Conservation (phyloP, 1,284 basidiomycete genomes). For the Trichosporon sp. region DNA sequence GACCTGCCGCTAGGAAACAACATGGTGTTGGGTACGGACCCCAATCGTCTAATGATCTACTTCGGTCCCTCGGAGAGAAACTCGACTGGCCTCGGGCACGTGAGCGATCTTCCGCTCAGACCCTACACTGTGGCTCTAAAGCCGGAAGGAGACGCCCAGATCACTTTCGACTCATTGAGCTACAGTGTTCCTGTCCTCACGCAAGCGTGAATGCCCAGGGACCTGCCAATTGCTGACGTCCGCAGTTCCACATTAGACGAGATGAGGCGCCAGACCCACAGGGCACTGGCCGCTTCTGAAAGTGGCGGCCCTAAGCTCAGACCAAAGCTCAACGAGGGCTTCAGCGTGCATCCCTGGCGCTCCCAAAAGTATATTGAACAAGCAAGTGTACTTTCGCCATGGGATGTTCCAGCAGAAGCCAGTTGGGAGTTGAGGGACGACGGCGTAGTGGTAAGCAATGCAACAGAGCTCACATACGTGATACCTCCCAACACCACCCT, state of each 20-base stretch:
- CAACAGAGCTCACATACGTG: neutral
- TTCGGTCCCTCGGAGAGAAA: neutral
- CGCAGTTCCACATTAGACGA: neutral
- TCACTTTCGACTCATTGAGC: neutral
- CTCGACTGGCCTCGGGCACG: neutral
- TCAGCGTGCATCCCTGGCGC: neutral
- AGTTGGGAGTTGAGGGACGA: neutral
- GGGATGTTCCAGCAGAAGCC: neutral
- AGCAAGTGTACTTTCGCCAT: neutral
- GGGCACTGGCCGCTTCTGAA: no score
- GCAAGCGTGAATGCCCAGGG: neutral
- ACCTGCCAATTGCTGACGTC: neutral
- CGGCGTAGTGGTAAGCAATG: neutral
- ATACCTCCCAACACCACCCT: neutral
- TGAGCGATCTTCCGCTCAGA: neutral
- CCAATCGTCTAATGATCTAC: neutral
- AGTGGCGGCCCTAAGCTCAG: no score
- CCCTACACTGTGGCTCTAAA: neutral
- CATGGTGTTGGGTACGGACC: neutral
- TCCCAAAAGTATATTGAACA: neutral
- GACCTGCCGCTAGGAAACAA: neutral
- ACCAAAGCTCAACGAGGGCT: neutral
- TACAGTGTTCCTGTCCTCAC: neutral
- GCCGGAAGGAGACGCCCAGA: neutral
- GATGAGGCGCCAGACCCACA: neutral